A percentile compares a stretch with the other conserved stretches of the same genome.
These are phyloP conservation scores for Suillus americanus DNA, from an alignment of 768 basidiomycete genomes.

Conservation along the genomic window DNA sequence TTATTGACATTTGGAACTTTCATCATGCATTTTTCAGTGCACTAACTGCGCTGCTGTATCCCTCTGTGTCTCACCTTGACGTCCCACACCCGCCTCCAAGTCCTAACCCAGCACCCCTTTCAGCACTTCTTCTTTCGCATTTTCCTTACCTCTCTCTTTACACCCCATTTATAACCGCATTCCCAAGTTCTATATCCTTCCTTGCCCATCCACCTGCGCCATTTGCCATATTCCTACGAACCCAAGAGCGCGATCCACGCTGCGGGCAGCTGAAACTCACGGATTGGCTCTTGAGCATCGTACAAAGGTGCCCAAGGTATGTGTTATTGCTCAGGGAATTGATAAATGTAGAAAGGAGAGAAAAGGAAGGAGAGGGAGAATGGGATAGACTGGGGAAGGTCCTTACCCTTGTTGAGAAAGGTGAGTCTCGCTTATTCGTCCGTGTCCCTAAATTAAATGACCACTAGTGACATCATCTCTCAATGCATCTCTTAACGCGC, in stretches of 20 bases:
- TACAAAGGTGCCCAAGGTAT: slow-evolving; percentile 88
- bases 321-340: slow-evolving; percentile 82
- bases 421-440: slow-evolving; percentile 38
- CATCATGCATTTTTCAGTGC: slow-evolving; percentile 73
- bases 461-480: slow-evolving; percentile 69
- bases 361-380: slow-evolving; percentile 53
- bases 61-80: slow-evolving; percentile 5
- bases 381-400: slow-evolving; percentile 58
- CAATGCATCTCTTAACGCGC: slow-evolving; percentile 75
- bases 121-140: slow-evolving; percentile 69
- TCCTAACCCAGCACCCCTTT: slow-evolving; percentile 43
- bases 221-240: slow-evolving; percentile 63
- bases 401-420: slow-evolving; percentile 71
- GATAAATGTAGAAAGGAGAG: slow-evolving; percentile 59
- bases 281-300: slow-evolving; percentile 84
- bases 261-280: slow-evolving; percentile 76
- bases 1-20: slow-evolving; percentile 89
- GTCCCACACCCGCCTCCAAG: slow-evolving; percentile 9
- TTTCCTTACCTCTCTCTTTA: slow-evolving; percentile 89
- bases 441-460: slow-evolving; percentile 7
- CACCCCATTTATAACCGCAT: slow-evolving; percentile 80
- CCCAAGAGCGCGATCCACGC: slow-evolving; percentile 64
- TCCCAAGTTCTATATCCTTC: slow-evolving; percentile 62
- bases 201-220: slow-evolving; percentile 38
- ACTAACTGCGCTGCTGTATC: slow-evolving; percentile 44